Conservation (phyloP, 225 moss, liverwort and hornwort species). For the Bryum argenteum region DNA sequence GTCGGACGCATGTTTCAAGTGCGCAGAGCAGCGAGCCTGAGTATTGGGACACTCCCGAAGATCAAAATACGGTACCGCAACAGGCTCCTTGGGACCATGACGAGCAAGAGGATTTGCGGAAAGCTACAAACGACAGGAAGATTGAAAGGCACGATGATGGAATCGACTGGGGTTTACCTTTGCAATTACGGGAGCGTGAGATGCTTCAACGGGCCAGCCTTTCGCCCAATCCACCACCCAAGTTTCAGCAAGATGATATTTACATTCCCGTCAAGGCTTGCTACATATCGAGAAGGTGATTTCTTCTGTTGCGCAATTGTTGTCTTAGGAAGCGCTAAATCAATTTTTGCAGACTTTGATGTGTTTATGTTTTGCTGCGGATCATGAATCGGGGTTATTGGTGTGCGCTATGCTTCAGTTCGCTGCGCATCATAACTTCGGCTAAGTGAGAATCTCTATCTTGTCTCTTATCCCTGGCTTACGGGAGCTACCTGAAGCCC, state of each 20-base stretch:
- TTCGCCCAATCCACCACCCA: constrained; percentile 43
- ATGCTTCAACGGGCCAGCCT: constrained; percentile 43
- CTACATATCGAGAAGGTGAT: constrained; percentile 90
- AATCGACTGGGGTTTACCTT: constrained; percentile 75
- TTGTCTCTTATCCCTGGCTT: background rate
- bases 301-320: background rate
- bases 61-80: constrained; percentile 10
- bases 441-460: constrained; percentile 5
- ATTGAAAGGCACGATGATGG: constrained; percentile 32
- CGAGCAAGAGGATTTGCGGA: constrained; percentile 15
- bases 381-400: background rate
- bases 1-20: constrained; percentile 38
- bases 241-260: constrained; percentile 71
- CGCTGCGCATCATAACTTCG: background rate
- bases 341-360: background rate
- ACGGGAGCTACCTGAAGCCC: background rate
- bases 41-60: constrained; percentile 42
- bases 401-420: background rate
- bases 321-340: background rate
- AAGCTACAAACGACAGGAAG: constrained; percentile 15
- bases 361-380: background rate
- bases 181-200: constrained; percentile 65
- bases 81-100: constrained; percentile 31
- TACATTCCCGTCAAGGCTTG: constrained; percentile 95
- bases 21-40: constrained; percentile 42